Evolutionary conservation across 2,329 filamentous ascomycete genomes (phyloP), one percentile per base, ranked within the genome.

Genomic region (Fusarium austroafricanum): DNA sequence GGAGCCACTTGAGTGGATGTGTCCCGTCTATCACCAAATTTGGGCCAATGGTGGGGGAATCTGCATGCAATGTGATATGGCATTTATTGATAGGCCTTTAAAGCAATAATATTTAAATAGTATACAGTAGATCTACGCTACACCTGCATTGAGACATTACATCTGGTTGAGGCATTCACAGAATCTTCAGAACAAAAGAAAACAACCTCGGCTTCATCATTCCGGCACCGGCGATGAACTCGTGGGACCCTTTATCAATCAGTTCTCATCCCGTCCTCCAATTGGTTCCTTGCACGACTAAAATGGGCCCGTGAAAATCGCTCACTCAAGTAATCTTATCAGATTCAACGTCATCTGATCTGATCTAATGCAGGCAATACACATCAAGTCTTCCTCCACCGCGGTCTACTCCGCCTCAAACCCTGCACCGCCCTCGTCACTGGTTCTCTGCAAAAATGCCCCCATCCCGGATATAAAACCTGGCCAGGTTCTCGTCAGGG

Each of bases 251-350:
- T 65, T 52, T 42, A 55, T 43, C 29, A 37, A 33, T 37, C 7
- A 51, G 26, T 20, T 31, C 44, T 60, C 45, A 46, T 14, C 1
- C 28, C 18, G 8, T 1, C 14, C 15, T 10, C 12, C 18, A 29
- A 64, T 67, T 64, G 57, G 64, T 3, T n/a, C 10, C 26, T 10
- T 2, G 6, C 1, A 10, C 3, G 0, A 3, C n/a, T n/a, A 47
- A 55, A 31, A 57, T 18, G 55, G 60, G 65, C 17, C 39, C 7
- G 35, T 38, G 47, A 66, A 70, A 71, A 71, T 69, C 70, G 67
- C 70, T 71, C 68, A 71, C 23, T 18, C 17, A 18, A 51, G 55
- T 57, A 33, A 67, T 65, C 65, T 68, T 66, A 63, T 61, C 55
- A 56, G 60, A 66, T 61, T 29, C 26, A 50, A 61, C 55, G 65